These are phyloP conservation scores for Physcia stellaris DNA, from an alignment of 495 filamentous ascomycete species.

Conservation along the genomic window DNA sequence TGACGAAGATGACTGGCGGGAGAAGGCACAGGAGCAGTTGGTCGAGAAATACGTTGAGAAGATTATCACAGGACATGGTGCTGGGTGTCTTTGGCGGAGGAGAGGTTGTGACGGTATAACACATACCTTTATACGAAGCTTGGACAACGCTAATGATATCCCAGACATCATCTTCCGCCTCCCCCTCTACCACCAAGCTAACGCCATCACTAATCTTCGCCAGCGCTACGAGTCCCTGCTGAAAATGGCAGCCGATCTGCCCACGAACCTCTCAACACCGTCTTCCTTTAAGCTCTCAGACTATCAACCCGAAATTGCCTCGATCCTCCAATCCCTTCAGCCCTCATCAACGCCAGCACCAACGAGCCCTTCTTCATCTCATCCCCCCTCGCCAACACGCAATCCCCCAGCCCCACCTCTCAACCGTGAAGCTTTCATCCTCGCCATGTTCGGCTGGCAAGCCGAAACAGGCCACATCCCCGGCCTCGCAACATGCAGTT, in stretches of 20 bases:
- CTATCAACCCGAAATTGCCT: conserved; percentile 23
- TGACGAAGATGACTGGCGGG: conserved; percentile 12
- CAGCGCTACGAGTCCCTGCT: conserved; percentile 44
- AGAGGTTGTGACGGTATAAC: conserved; percentile 66
- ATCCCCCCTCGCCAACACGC: conserved; percentile 1
- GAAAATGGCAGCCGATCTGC: conserved; percentile 36
- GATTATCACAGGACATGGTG: conserved; percentile 64
- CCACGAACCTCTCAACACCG: conserved; percentile 32
- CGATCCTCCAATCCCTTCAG: conserved; percentile 11
- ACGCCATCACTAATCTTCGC: conserved; percentile 40
- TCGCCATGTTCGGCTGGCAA: conserved; percentile 83
- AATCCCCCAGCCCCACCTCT: conserved; percentile 8
- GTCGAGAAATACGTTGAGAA: conserved; percentile 63
- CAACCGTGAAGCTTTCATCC: conserved; percentile 52
- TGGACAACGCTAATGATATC: conserved; percentile 5
- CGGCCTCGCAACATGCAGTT: conserved; percentile 61
- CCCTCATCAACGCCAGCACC: no score
- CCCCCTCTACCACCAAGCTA: conserved; percentile 41
- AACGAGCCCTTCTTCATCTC: conserved; percentile 13
- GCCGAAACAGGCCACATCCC: conserved; percentile 46
- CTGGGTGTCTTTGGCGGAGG: conserved; percentile 74
- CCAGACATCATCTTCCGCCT: conserved; percentile 40
- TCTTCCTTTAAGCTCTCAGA: conserved; percentile 27
- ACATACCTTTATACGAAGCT: not conserved
- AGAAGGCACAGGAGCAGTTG: conserved; percentile 42